Evolutionary conservation across 352 stramenopile species (phyloP), one percentile per base, ranked within the genome.

Genomic region (Globisporangium emineosum): DNA sequence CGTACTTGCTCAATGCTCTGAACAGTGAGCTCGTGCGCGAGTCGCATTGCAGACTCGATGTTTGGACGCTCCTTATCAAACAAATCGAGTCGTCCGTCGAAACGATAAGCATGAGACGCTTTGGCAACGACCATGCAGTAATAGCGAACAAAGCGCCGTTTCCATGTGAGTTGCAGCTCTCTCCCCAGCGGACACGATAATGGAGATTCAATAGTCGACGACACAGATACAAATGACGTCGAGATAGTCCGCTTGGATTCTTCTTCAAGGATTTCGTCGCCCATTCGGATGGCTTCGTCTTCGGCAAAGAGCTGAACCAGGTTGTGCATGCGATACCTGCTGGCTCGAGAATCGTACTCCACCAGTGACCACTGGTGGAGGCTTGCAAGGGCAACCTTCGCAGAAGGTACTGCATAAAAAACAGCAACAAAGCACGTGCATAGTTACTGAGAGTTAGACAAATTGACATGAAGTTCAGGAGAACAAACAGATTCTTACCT

Each of bases 51-150:
- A 27, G 83, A 91, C 56, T 94, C 83, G 47, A 94, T 94, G 49
- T 94, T 94, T 7, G 86, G 67, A 33, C 86, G 78, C 64, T 94
- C 81, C 49, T 88, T 88, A 65, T 94, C 86, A 58, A 94, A 94
- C 15, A 88, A 60, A 6, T 75, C 74, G 3, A 94, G 69, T 12
- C 71, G 83, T 23, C 86, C 86, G 32, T 90, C 81, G 62, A 88
- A 91, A 25, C 86, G 79, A 57, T 91, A 94, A 0, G 77, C 82
- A 49, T 92, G 83, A 7, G 81, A 91, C 32, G 86, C 83, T 25
- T 86, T 81, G 1, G 86, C 81, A 7, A 94, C 78, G 50, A 91
- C 79, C 69, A 89, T 81, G 64, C 83, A 94, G 53, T 92, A 94
- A 63, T 91, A 84, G n/a, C 86, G 81, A n/a, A 94, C 86, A 71